Evolutionary conservation across 306 rosid genomes (phyloP).

Genomic region (Prunus kanzakura): DNA sequence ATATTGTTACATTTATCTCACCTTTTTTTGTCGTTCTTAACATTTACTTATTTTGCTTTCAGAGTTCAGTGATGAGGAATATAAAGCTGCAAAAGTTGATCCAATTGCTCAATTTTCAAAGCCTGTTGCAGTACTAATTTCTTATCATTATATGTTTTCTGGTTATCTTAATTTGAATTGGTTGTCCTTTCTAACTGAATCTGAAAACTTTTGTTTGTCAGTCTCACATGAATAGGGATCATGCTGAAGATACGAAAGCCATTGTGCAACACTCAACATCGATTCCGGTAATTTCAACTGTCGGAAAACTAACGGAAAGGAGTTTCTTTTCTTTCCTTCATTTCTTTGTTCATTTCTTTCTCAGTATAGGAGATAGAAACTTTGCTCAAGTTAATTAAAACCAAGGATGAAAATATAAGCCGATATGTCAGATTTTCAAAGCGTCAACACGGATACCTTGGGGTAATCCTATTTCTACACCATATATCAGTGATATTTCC

Average conservation of each 20-base stretch:
- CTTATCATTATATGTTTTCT: conserved; percentile 15
- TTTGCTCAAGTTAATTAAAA: background rate
- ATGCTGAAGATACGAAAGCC: conserved; percentile 81
- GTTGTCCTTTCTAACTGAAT: conserved; percentile 19
- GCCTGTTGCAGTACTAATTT: conserved; percentile 75
- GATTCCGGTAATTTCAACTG: conserved; percentile 54
- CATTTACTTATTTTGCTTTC: conserved; percentile 11
- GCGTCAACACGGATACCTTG: too few species aligned
- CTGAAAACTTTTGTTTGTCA: conserved; percentile 26
- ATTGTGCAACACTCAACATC: conserved; percentile 86
- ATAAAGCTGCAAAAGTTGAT: conserved; percentile 76
- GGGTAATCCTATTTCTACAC: too few species aligned
- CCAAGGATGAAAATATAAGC: too few species aligned
- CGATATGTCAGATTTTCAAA: too few species aligned
- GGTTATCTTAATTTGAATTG: conserved; percentile 10
- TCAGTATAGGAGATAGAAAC: background rate
- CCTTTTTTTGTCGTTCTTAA: conserved; percentile 6
- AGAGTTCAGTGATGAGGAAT: conserved; percentile 73
- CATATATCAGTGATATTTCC: too few species aligned
- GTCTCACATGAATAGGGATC: conserved; percentile 99
- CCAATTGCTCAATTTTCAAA: conserved; percentile 89
- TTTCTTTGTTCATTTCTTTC: background rate
- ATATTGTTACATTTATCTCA: background rate
- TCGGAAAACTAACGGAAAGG: conserved; percentile 8
- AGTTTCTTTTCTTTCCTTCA: conserved; percentile 4